Conservation (phyloP, 2,329 filamentous ascomycete genomes). For the Cordyceps tenuipes region DNA sequence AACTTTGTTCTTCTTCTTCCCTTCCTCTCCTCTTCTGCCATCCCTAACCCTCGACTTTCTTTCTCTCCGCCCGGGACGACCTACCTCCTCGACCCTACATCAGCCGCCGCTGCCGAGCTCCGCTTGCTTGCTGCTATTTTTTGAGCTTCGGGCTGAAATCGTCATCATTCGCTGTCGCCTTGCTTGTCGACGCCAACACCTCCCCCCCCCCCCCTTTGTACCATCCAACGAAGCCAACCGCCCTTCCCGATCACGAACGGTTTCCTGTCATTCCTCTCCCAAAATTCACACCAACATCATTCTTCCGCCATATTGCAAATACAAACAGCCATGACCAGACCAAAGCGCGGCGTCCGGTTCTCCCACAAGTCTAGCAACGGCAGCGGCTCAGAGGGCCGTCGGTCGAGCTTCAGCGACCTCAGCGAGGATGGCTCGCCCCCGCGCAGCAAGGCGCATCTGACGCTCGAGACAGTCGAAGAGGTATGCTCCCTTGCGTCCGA, state of each 20-base stretch:
- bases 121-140: not conserved
- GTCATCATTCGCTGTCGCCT: conserved; percentile 3
- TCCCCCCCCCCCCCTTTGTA: not conserved
- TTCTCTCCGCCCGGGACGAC: not conserved
- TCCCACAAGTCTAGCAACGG: conserved; percentile 43
- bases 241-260: not conserved
- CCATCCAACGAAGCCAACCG: not conserved
- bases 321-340: conserved; percentile 27
- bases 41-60: not conserved
- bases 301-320: too few species aligned
- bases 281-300: not conserved
- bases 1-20: too few species aligned
- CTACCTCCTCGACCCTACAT: not conserved
- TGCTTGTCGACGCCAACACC: not conserved
- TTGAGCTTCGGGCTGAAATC: not conserved
- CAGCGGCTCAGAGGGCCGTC: conserved; percentile 43
- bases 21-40: not conserved
- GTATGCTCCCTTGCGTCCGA: conserved; percentile 15
- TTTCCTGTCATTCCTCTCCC: not conserved
- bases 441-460: conserved; percentile 19
- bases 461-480: conserved; percentile 28
- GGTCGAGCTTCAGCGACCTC: conserved; percentile 63
- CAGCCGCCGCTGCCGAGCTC: not conserved
- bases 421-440: conserved; percentile 44
- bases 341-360: conserved; percentile 47